phyloP scores from a whole-genome alignment of 2,329 filamentous ascomycete species.

The Dactylellina sp. region DNA sequence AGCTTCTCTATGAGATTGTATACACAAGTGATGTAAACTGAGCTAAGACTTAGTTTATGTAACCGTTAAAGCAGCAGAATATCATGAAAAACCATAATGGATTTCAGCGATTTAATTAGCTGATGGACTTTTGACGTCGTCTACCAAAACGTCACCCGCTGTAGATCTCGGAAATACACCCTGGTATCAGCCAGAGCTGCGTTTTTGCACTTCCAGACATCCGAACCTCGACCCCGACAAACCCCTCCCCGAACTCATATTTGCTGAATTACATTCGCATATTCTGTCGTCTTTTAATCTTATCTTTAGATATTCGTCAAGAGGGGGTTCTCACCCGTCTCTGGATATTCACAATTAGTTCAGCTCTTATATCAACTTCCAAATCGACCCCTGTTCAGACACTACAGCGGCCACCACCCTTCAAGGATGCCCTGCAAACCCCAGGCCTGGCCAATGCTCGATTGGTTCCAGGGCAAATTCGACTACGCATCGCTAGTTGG shows the following conservation, averaged over 20 bases:
- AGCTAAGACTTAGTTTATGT: no score
- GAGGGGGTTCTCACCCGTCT: neutral
- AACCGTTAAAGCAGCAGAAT: no score
- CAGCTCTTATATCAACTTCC: neutral
- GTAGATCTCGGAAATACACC: slow-evolving; percentile 18
- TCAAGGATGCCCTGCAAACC: slow-evolving; percentile 51
- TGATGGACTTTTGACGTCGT: no score
- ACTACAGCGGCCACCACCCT: neutral
- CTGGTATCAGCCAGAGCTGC: neutral
- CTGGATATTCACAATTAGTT: neutral
- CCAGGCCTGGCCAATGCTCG: slow-evolving; percentile 43
- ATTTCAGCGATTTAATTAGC: neutral
- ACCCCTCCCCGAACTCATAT: neutral
- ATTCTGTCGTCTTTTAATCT: no score
- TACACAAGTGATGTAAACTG: neutral
- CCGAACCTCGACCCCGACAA: slow-evolving; percentile 16
- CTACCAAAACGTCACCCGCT: neutral
- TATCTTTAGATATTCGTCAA: no score
- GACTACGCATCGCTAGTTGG: slow-evolving; percentile 30
- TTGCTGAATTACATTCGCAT: no score
- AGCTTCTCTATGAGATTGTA: slow-evolving; percentile 5
- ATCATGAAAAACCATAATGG: no score
- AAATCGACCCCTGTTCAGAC: neutral
- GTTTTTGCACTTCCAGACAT: slow-evolving; percentile 7
- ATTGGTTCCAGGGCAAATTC: slow-evolving; percentile 50